Base-by-base conservation (phyloP, 2,329 filamentous ascomycete species). In the Endocalyx cinctus region DNA sequence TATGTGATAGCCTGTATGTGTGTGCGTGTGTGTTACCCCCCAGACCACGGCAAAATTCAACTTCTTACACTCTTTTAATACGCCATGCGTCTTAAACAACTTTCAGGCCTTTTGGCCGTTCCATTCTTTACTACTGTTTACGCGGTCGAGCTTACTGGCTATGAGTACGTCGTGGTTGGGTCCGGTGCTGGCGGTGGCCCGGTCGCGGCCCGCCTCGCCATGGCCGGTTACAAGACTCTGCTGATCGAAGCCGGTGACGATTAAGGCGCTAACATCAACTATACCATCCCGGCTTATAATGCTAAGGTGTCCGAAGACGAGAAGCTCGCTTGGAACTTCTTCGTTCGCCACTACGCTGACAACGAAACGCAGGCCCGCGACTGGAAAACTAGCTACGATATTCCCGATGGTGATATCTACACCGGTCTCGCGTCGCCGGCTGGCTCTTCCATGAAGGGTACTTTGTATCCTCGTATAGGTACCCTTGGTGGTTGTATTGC, bases 101-200 rank as follows among this genome's bases (percentile, higher is more conserved):
- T 34, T 5, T 31, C 48, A 25, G 32, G 42, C 27, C 41, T 52
- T 8, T 10, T 49, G 15, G 48, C 47, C 32, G 29, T 41, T 13
- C 46, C 43, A 10, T 41, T 41, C 17, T 23, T 43, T 7, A n/a
- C n/a, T n/a, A 17, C 48, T 5, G 45, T 39, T 12, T 29, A 30
- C 2, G 47, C 54, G 15, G 49, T 51, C 20, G 20, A 23, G 20
- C 20, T 23, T 8, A 23, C 20, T n/a, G 20, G 20, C 14, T 80
- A 80, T 47, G 77, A 81, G 37, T 81, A 78, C 57, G 63, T 81
- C 25, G 66, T 82, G 10, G 72, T 81, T 22, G 77, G 77, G 12
- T 75, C 72, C 7, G 76, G 76, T 6, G 63, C 74, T 10, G 75
- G 76, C n/a, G 76, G 76, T 28, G 74, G 69, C 12, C 74, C 75